phyloP scores from a whole-genome alignment of 352 stramenopile species.

The Globisporangium rhizosaccharum region DNA sequence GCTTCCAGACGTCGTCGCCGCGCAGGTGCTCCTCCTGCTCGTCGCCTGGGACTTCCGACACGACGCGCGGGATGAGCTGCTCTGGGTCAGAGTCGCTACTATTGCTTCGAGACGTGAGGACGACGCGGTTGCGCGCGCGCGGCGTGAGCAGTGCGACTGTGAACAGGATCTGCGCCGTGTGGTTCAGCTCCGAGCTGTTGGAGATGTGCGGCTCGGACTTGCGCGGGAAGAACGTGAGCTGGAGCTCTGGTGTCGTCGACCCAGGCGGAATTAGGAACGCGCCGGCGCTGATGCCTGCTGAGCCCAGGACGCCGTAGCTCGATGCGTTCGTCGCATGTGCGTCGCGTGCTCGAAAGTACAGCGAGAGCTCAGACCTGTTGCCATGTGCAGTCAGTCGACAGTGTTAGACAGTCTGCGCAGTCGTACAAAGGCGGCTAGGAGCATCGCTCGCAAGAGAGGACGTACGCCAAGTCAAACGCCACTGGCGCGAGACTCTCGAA shows the following conservation, averaged over 20 bases:
- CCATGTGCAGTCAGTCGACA: not conserved
- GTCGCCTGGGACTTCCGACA: conserved; percentile 41
- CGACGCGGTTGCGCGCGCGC: conserved; percentile 38
- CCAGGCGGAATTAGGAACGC: conserved; percentile 73
- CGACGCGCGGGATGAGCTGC: conserved; percentile 36
- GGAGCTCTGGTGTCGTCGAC: conserved; percentile 69
- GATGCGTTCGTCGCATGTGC: conserved; percentile 20
- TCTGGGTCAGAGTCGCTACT: conserved; percentile 19
- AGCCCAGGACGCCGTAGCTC: conserved; percentile 53
- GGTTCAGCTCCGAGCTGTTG: conserved; percentile 36
- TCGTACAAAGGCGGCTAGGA: not conserved
- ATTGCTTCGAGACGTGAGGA: conserved; percentile 27
- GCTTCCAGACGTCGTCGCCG: conserved; percentile 52
- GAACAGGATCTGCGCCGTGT: conserved; percentile 57
- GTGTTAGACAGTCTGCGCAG: not conserved
- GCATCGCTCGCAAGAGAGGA: conserved; percentile 1
- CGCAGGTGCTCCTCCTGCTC: conserved; percentile 47
- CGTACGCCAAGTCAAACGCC: conserved; percentile 42
- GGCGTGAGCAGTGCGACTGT: conserved; percentile 78
- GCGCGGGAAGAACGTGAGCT: conserved; percentile 86
- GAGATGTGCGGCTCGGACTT: conserved; percentile 75
- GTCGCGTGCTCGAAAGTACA: conserved; percentile 42
- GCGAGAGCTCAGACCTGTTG: conserved; percentile 31
- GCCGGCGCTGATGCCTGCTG: conserved; percentile 61
- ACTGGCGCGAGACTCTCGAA: conserved; percentile 36